Evolutionary conservation across 768 basidiomycete species (phyloP), one percentile per base, ranked within the genome.

Genomic region (Arthromyces matolae): DNA sequence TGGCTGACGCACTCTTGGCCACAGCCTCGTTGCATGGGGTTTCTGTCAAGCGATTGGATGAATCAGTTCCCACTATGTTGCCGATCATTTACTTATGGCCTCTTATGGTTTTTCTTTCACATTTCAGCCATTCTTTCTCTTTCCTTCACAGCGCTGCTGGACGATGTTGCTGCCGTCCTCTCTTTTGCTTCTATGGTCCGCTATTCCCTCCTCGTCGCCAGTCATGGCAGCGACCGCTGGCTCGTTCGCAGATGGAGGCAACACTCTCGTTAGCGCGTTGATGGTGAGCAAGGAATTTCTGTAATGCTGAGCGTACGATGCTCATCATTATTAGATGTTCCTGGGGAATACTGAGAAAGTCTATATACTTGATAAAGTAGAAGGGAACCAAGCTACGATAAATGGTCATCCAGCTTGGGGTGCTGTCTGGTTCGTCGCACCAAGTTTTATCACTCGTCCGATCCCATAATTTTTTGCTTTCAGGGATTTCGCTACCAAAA

Each of bases 291-390:
- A 18, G 24, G 9, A 10, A 14, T 34, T 23, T 13, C 31, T 8
- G 19, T 9, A 18, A 33, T 24, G 10, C 10, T 4, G 20, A 43
- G 10, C 19, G n/a, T 16, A 20, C 45, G 29, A 14, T 29, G 14
- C 36, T 36, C n/a, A 44, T 13, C 16, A 9, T 12, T 2, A 28
- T 43, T 14, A 82, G 83, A 77, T 82, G 75, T 85, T 88, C 63
- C 67, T 88, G 42, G 86, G 83, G 23, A 83, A 80, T 48, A 66
- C 71, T 8, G 69, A 85, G 43, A 84, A 80, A 58, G 78, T 90
- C 34, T 90, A 89, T 68, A 84, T 89, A 31, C 68, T 89, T 8
- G 88, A 91, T 70, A 91, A 91, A 71, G 76, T 79, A 0, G 85
- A 89, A 61, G 78, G 77, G n/a, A 89, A 89, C 58, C 68, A 71